phyloP scores from a whole-genome alignment of 495 filamentous ascomycete genomes.

The Tetracladium marchalianum region DNA sequence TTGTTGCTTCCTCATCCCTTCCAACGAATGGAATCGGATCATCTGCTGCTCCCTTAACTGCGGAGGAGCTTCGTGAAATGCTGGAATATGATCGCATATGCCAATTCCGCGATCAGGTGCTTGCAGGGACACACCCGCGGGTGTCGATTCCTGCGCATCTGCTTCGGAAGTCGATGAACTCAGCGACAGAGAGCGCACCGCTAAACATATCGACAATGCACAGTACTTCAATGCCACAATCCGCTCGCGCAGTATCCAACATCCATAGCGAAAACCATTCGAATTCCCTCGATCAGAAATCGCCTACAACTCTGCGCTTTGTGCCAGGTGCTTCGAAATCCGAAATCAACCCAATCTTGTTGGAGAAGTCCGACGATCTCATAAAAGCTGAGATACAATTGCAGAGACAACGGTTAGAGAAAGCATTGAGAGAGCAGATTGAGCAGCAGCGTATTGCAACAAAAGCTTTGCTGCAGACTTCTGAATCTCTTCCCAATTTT shows the following conservation, averaged over 20 bases:
- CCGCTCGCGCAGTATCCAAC: slow-evolving; percentile 1
- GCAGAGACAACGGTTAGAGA: slow-evolving; percentile 73
- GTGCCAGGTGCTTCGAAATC: slow-evolving; percentile 23
- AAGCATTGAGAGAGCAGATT: slow-evolving; percentile 60
- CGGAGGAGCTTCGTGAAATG: slow-evolving; percentile 29
- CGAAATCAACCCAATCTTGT: slow-evolving; percentile 65
- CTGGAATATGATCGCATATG: slow-evolving; percentile 65
- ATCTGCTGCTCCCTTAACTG: slow-evolving; percentile 21
- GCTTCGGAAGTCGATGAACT: slow-evolving; percentile 37
- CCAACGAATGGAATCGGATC: slow-evolving; percentile 4
- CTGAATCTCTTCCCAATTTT: slow-evolving; percentile 59
- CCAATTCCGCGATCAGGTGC: slow-evolving; percentile 63
- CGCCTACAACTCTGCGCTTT: slow-evolving; percentile 19
- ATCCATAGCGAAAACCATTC: slow-evolving; percentile 9
- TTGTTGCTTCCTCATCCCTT: slow-evolving; percentile 1
- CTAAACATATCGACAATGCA: slow-evolving; percentile 11
- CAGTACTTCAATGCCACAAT: background rate
- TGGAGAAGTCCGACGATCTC: slow-evolving; percentile 76
- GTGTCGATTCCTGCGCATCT: slow-evolving; percentile 57
- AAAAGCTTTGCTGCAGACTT: slow-evolving; percentile 43
- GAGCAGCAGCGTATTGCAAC: slow-evolving; percentile 49
- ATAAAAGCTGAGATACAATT: slow-evolving; percentile 74
- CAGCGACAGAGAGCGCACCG: slow-evolving; percentile 5
- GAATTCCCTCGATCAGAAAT: slow-evolving; percentile 10
- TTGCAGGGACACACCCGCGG: slow-evolving; percentile 62